Evolutionary conservation across 441 rosid species (phyloP), one percentile per base, ranked within the genome.

Genomic region (Brassica balearica): DNA sequence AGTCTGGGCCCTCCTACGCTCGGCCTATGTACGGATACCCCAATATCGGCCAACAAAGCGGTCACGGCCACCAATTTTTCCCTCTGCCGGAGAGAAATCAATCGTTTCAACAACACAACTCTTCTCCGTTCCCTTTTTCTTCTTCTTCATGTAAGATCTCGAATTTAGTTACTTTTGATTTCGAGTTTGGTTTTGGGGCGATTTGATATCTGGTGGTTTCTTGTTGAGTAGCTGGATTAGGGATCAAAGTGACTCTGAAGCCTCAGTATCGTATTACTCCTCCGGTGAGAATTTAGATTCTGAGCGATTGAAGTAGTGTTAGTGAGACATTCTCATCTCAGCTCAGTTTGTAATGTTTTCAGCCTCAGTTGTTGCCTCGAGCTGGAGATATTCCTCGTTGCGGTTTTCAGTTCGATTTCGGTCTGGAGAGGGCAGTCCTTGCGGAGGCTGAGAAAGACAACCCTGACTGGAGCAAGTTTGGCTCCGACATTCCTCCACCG

Each of bases 251-350:
- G 83, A 78, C 85, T 48, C 19, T 90, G 66, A 96, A 94, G 73
- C 93, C 97, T 7, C 92, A 92, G 76, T 96, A 87, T 80, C 88
- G 97, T 36, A 90, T 94, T 55, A 84, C 97, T 74, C 97, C 92
- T 8, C 98, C 94, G 73, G 99, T 96, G 86, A 29, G 34, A 29
- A 29, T 29, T 29, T 29, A 29, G 34, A 29, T 29, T 29, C 1
- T 29, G 34, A 25, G 27, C 1, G 27, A 25, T 25, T 25, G 41
- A 34, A 8, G 43, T 36, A 36, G 43, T 36, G 43, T 36, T 17
- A 9, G 19, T 70, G 4, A 59, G 46, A 41, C 46, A 41, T 41
- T 41, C 12, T 8, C 46, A 41, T 41, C 12, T 41, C 46, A 36
- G 41, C 1, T 1, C 0, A 2, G 3, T 76, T 79, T 51, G 46